Base-by-base conservation (phyloP, 2,329 filamentous ascomycete genomes). In the Pyrenochaeta sp. region DNA sequence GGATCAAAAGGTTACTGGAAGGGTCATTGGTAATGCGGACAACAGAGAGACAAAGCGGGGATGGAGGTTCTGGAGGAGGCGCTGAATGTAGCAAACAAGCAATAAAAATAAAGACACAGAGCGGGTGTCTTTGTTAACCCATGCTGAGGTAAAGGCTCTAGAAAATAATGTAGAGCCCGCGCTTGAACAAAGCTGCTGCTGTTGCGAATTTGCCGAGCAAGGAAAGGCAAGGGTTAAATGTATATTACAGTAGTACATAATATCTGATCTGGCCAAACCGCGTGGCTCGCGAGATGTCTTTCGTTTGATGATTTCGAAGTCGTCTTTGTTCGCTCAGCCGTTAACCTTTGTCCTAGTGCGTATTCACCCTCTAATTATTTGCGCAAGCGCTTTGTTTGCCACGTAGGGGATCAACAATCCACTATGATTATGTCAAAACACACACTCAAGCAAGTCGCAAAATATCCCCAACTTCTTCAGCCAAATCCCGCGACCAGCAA, bases 1-100 rank as follows among this genome's bases (percentile, higher is more conserved):
- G 62, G 72, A 80, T 37, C 79, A 81, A 58, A 77, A 76, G n/a
- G 77, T 80, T 13, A 76, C 75, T 48, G 79, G 79, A 1, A 72
- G 74, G 13, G 79, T 81, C 5, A 77, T 82, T 52, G 80, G 79
- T 12, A 74, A 67, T 36, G 54, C 58, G 4, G 52, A 62, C 37
- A 58, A 59, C 42, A 47, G 54, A 15, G 43, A 54, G 13, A 30
- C 9, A 28, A 43, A 10, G 3, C 55, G 40, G 24, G 50, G 56
- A 15, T 64, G 58, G 66, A 60, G 39, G 28, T 64, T 67, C 34
- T 70, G 65, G 65, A 51, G 65, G 62, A 50, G 36, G 30, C 52
- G 51, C 27, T 32, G 10, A 46, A 22, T 9, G n/a, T n/a, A 30
- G 45, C 27, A 15, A 47, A 3, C 22, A 8, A 42, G 22, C 7